Base-by-base conservation (phyloP, 805 yeast species). In the Saccharomycopsis sp. region DNA sequence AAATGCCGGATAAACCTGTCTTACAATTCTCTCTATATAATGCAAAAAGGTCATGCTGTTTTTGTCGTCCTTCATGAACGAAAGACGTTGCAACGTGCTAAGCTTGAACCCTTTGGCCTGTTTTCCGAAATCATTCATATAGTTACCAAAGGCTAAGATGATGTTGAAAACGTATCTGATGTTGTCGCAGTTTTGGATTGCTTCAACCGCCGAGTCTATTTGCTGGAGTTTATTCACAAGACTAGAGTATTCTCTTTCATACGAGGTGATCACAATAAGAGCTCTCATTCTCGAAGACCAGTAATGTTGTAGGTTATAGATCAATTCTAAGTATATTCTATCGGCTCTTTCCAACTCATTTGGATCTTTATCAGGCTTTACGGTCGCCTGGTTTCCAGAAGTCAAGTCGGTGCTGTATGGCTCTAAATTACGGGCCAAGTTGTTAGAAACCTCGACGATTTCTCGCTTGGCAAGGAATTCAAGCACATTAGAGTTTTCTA, bases 201-300 rank as follows among this genome's bases (percentile, higher is more conserved):
- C 77, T 47, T 79, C 80, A 49, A 85, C 83, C 0, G 97, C 97
- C 22, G 76, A 78, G 65, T 92, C 97, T 38, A 94, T 73, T 52
- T 78, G 67, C 59, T 85, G 79, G 56, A 94, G 73, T 69, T 91
- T 92, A 7, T 72, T 68, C 3, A 85, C 79, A 38, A 92, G 73
- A 58, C 87, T 94, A 25, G 76, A 74, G 70, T 89, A 91, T 59
- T 94, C 98, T 64, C 81, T 85, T 64, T 88, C 89, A 69, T 80
- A 90, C 1, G 84, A 78, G 52, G 87, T 82, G 8, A 84, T 77
- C 14, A 92, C 78, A 54, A 83, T 75, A 56, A 94, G 71, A 0
- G 97, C 96, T 62, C 97, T 76, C 73, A 93, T 87, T 69, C 99
- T 81, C 1, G 97, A 83, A 62, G 85, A 82, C 99, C 99, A 96